These are phyloP conservation scores for Pezizomycotina sp. DNA, from an alignment of 2,329 filamentous ascomycete genomes.

Conservation along the genomic window DNA sequence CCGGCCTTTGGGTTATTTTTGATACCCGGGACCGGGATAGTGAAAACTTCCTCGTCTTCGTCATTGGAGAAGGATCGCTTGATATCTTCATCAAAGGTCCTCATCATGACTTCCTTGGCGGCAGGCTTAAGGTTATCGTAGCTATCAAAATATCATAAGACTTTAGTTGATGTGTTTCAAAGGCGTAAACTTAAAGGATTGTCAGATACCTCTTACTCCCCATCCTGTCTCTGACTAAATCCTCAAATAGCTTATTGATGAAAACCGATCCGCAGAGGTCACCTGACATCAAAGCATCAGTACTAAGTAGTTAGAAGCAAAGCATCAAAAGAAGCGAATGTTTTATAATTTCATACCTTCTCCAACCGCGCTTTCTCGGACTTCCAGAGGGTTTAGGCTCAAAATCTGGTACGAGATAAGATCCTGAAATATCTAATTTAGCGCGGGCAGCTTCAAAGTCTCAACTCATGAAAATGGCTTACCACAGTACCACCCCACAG, in stretches of 20 bases:
- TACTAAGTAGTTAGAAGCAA: too few relatives aligned
- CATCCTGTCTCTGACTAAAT: conserved; percentile 19
- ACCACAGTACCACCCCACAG: conserved; percentile 46
- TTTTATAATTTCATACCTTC: too few relatives aligned
- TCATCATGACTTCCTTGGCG: conserved; percentile 39
- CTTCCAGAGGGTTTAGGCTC: conserved; percentile 50
- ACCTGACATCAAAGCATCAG: too few relatives aligned
- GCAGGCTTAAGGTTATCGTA: conserved; percentile 20
- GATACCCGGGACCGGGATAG: conserved; percentile 60
- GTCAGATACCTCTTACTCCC: too few relatives aligned
- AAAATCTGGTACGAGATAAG: conserved; percentile 70
- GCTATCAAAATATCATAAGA: too few relatives aligned
- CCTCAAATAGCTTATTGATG: conserved; percentile 61
- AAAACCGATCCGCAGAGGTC: conserved; percentile 52
- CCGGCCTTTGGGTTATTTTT: conserved; percentile 59
- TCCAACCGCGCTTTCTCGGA: conserved; percentile 65
- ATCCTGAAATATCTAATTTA: too few relatives aligned
- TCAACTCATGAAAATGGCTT: conserved; percentile 23
- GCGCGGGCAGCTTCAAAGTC: too few relatives aligned
- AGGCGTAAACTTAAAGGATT: too few relatives aligned
- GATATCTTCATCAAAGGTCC: conserved; percentile 71
- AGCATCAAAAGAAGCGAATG: too few relatives aligned
- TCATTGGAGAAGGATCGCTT: conserved; percentile 73
- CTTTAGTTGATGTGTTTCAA: too few relatives aligned
- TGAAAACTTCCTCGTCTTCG: conserved; percentile 59